Evolutionary conservation across 169 alveolate genomes (phyloP).

Genomic region (Cryptosporidium viatorum): DNA sequence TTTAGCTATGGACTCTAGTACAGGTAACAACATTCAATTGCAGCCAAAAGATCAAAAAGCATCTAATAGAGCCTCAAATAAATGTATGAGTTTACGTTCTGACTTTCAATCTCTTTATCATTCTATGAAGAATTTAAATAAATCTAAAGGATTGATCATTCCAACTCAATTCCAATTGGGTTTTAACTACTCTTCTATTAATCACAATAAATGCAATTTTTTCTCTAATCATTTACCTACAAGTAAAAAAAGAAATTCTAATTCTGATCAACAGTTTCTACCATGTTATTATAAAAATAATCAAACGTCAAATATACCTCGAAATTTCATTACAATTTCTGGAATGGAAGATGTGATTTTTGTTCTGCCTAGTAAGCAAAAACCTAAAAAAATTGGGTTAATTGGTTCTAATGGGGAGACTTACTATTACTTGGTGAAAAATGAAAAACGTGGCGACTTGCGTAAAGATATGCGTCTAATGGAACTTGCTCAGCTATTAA

Average conservation of each 20-base stretch:
- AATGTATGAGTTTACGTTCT: slow-evolving; percentile 55
- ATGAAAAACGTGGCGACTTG: slow-evolving; percentile 91
- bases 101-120: slow-evolving; percentile 65
- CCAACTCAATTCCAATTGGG: slow-evolving; percentile 60
- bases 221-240: slow-evolving; percentile 16
- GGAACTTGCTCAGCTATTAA: slow-evolving; percentile 84
- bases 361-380: slow-evolving; percentile 91
- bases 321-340: slow-evolving; percentile 50
- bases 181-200: background rate
- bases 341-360: slow-evolving; percentile 78
- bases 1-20: slow-evolving; percentile 67
- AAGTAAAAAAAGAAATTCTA: background rate
- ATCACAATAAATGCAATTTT: background rate
- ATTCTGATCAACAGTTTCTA: slow-evolving; percentile 16
- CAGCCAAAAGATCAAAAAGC: background rate
- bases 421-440: slow-evolving; percentile 90
- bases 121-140: slow-evolving; percentile 45
- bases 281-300: background rate
- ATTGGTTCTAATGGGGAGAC: slow-evolving; percentile 91
- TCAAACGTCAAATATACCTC: background rate
- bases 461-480: slow-evolving; percentile 93
- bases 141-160: slow-evolving; percentile 42
- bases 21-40: slow-evolving; percentile 27
- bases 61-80: slow-evolving; percentile 26
- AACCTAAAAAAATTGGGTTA: slow-evolving; percentile 91